Conservation (phyloP, 2,329 filamentous ascomycete species). For the Boeremia exigua region DNA sequence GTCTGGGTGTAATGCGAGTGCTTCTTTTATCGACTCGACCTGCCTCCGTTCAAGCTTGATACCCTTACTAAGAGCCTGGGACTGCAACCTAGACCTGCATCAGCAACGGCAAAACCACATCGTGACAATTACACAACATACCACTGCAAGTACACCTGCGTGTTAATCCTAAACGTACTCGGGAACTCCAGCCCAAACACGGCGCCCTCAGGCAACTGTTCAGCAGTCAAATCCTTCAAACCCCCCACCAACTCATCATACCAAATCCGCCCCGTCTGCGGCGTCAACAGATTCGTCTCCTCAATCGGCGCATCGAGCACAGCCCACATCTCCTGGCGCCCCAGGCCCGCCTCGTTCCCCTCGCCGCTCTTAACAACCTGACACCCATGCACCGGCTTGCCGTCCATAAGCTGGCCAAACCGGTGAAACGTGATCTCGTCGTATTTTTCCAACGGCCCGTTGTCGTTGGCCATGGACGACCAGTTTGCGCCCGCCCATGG, state of each 20-base stretch:
- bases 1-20: conserved; percentile 64
- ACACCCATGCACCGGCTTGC: conserved; percentile 27
- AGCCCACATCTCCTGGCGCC: conserved; percentile 36
- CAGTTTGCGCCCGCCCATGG: conserved; percentile 89
- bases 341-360: conserved; percentile 34
- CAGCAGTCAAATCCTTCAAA: conserved; percentile 31
- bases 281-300: conserved; percentile 43
- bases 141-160: conserved; percentile 47
- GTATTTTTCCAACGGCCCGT: conserved; percentile 39
- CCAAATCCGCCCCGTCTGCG: conserved; percentile 50
- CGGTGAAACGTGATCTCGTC: conserved; percentile 40
- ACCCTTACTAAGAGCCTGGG: conserved; percentile 76
- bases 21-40: conserved; percentile 71
- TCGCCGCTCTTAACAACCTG: conserved; percentile 22
- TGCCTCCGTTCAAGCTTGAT: conserved; percentile 59
- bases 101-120: not conserved
- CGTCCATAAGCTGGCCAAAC: conserved; percentile 36
- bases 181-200: conserved; percentile 47
- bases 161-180: conserved; percentile 49
- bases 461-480: conserved; percentile 59
- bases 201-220: conserved; percentile 44
- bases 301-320: conserved; percentile 41
- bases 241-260: conserved; percentile 52
- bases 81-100: conserved; percentile 37
- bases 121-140: conserved; percentile 16